These are phyloP conservation scores for Kingdonia uniflora DNA, from an alignment of 164 flowering plant species.

Conservation along the genomic window DNA sequence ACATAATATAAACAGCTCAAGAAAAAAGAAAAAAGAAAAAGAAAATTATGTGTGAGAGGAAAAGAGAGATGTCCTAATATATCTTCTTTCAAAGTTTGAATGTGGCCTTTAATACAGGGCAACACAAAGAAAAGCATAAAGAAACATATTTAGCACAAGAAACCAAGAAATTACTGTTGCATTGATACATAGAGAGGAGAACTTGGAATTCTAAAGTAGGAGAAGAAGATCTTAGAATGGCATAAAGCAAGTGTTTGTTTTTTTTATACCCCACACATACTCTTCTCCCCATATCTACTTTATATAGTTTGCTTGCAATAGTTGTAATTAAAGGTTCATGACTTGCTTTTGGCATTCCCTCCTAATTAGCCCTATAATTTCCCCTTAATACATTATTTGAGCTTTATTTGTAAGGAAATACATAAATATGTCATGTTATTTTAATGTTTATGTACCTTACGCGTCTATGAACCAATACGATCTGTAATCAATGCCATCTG, in stretches of 20 bases:
- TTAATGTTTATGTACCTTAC: no score
- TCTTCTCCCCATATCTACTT: constrained; percentile 2
- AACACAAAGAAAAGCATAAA: constrained; percentile 41
- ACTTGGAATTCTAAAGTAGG: constrained; percentile 47
- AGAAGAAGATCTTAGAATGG: constrained; percentile 43
- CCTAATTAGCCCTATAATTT: no score
- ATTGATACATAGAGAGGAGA: constrained; percentile 33
- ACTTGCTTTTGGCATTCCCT: no score
- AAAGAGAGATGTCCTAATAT: constrained; percentile 13
- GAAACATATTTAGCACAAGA: constrained; percentile 42
- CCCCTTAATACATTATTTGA: no score
- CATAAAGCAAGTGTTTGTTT: constrained; percentile 53
- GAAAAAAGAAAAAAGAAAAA: constrained; percentile 4
- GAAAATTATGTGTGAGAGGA: not conserved
- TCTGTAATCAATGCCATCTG: no score
- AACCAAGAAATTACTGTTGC: constrained; percentile 27
- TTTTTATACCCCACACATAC: constrained; percentile 14
- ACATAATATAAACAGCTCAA: not conserved
- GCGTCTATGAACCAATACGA: no score
- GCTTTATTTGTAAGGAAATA: no score
- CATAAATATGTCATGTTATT: no score
- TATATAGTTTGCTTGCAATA: no score
- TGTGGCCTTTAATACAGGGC: no score
- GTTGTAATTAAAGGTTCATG: no score
- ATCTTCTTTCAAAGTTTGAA: constrained; percentile 20